Conservation (phyloP, 106 monocot species). For the Agapanthus africanus region DNA sequence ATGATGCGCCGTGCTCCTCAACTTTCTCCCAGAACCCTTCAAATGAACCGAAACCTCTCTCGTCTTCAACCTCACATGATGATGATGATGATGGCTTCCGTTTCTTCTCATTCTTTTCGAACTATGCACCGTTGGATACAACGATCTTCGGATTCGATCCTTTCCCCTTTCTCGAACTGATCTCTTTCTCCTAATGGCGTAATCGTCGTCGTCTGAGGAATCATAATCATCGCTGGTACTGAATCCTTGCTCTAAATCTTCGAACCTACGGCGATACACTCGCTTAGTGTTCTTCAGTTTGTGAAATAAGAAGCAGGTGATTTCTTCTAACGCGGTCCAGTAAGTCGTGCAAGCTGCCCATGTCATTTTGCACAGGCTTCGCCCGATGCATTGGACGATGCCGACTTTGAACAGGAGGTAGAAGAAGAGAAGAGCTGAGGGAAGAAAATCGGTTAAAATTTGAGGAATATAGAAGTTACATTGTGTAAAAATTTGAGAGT, state of each 20-base stretch:
- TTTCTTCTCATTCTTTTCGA: slow-evolving; percentile 18
- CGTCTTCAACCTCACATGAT: slow-evolving; percentile 55
- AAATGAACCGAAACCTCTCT: slow-evolving; percentile 71
- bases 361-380: slow-evolving; percentile 62
- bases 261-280: slow-evolving; percentile 28
- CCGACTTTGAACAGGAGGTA: slow-evolving; percentile 70
- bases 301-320: slow-evolving; percentile 61
- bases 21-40: slow-evolving; percentile 17
- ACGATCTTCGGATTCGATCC: slow-evolving; percentile 34
- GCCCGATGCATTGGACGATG: slow-evolving; percentile 62
- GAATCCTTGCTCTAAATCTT: slow-evolving; percentile 59
- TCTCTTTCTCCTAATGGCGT: slow-evolving; percentile 10
- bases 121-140: slow-evolving; percentile 28
- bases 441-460: neutral
- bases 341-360: slow-evolving; percentile 61
- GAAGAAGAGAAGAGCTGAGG: slow-evolving; percentile 59
- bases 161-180: slow-evolving; percentile 45
- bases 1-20: neutral
- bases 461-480: neutral
- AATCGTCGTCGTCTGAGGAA: slow-evolving; percentile 10
- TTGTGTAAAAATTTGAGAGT: neutral
- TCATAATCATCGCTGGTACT: slow-evolving; percentile 24
- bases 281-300: slow-evolving; percentile 65
- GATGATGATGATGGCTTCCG: slow-evolving; percentile 18
- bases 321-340: slow-evolving; percentile 48